These are phyloP conservation scores for Pseudogymnoascus sp. DNA, from an alignment of 2,329 filamentous ascomycete species.

Conservation along the genomic window DNA sequence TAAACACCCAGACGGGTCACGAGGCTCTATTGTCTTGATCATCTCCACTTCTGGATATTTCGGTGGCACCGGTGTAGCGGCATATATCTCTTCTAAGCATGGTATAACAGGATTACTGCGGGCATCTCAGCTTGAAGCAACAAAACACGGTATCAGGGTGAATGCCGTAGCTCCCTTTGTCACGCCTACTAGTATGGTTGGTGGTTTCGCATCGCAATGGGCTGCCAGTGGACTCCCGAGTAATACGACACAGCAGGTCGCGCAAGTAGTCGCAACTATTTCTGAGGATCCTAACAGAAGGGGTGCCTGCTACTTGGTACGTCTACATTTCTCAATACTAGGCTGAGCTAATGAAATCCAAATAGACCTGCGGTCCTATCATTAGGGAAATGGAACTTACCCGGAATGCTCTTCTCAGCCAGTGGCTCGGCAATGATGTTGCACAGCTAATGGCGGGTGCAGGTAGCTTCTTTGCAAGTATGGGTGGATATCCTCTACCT, in stretches of 20 bases:
- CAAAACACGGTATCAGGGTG: slow-evolving; percentile 31
- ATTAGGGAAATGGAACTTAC: slow-evolving; percentile 29
- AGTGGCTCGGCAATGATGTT: slow-evolving; percentile 33
- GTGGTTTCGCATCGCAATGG: slow-evolving; percentile 33
- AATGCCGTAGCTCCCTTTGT: slow-evolving; percentile 41
- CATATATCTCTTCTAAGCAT: no score
- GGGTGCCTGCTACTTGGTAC: slow-evolving; percentile 29
- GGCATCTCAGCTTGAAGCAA: no score
- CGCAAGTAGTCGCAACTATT: slow-evolving; percentile 32
- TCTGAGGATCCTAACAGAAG: slow-evolving; percentile 29
- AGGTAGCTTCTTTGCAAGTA: slow-evolving; percentile 31
- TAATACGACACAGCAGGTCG: slow-evolving; percentile 38
- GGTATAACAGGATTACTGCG: no score
- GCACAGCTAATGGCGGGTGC: slow-evolving; percentile 29
- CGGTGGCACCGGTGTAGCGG: no score
- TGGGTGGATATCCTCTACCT: slow-evolving; percentile 33
- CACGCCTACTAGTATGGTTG: slow-evolving; percentile 39
- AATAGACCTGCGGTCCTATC: slow-evolving; percentile 27
- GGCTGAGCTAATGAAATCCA: neutral
- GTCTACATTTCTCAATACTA: slow-evolving; percentile 8
- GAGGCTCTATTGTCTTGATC: slow-evolving; percentile 36
- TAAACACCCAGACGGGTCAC: slow-evolving; percentile 18
- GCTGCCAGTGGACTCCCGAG: slow-evolving; percentile 32
- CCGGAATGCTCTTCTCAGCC: slow-evolving; percentile 24
- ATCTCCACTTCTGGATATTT: slow-evolving; percentile 16